Evolutionary conservation across 2,329 filamentous ascomycete species (phyloP), one percentile per base, ranked within the genome.

Genomic region (Penicillium sp.): DNA sequence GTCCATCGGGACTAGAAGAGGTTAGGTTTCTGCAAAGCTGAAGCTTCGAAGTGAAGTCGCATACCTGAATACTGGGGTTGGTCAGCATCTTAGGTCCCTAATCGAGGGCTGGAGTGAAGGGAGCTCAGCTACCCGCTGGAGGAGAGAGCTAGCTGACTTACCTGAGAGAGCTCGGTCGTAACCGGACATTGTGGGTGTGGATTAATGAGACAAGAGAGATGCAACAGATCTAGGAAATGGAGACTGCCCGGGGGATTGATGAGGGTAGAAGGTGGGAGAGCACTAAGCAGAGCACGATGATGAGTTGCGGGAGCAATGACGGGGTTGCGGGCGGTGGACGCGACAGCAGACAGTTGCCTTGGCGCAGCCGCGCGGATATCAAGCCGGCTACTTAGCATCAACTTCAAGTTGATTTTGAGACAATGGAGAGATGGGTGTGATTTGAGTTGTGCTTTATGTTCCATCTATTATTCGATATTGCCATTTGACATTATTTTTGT

Each of bases 141-240:
- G 23, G 53, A 49, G 52, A 56, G 56, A 63, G 60, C 60, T 55
- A 64, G 60, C 62, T 71, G 61, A 74, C 87, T 81, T 87, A 97
- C 92, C 93, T 80, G 93, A 97, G 77, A 97, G 88, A 79, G 93
- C 94, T 89, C 94, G 90, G 82, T 99, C 94, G 81, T 99, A 99
- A 79, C 93, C 93, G 70, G 92, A 96, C 77, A 92, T 90, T 63
- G 66, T 75, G 67, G 46, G 47, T 48, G 31, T 44, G 37, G 48
- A 55, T 47, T 21, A 37, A 39, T n/a, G 44, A 51, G 49, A 49
- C 13, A 33, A 39, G 19, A 23, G 47, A 33, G 34, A 48, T 14
- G 23, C 23, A 18, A 34, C 9, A 55, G 37, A 31, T 7, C 10
- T 33, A 29, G 47, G 19, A 21, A 31, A 23, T 46, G 13, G 43